Base-by-base conservation (phyloP, 495 filamentous ascomycete species). In the Pyronema omphalodes region DNA sequence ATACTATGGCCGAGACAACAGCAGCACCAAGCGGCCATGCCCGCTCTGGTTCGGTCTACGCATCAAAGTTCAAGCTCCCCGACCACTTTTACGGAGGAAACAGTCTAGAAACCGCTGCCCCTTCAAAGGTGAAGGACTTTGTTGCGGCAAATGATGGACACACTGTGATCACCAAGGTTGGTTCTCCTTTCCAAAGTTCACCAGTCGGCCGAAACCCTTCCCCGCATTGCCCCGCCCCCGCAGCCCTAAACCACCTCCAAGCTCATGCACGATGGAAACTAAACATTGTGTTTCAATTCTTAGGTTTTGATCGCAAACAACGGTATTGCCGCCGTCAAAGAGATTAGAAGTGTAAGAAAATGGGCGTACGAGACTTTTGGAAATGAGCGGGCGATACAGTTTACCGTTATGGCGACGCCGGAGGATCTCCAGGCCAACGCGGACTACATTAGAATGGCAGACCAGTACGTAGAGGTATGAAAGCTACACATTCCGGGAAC, bases 321-420 rank as follows among this genome's bases (percentile, higher is more conserved):
- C 73, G 91, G 91, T 77, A 99, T 99, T 69, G 91, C 91, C 12
- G 91, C 91, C 57, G 91, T 99, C 62, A 99, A 99, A 70, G 89
- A 96, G 71, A 99, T 99, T 63, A 77, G 91, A 61, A 94, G 88
- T 29, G 88, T 99, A 58, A 81, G 91, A 67, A 99, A 96, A 88
- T 99, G 91, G 91, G 91, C 91, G 52, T 99, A 99, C 78, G 91
- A 99, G 72, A 89, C 84, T 5, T 96, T 99, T 64, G 88, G 91
- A 67, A 88, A 99, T 70, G 91, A 99, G 74, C 78, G 82, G 61
- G 91, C 93, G 55, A 94, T 99, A 68, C 91, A 95, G 64, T 96
- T 99, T 68, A 96, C 93, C 51, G 91, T 95, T 57, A 99, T 99
- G 91, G 91, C 91, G 58, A 99, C 91, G 43, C 91, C 91, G n/a